Conservation (phyloP, 345 rosid genomes). For the Bretschneidera sinensis region DNA sequence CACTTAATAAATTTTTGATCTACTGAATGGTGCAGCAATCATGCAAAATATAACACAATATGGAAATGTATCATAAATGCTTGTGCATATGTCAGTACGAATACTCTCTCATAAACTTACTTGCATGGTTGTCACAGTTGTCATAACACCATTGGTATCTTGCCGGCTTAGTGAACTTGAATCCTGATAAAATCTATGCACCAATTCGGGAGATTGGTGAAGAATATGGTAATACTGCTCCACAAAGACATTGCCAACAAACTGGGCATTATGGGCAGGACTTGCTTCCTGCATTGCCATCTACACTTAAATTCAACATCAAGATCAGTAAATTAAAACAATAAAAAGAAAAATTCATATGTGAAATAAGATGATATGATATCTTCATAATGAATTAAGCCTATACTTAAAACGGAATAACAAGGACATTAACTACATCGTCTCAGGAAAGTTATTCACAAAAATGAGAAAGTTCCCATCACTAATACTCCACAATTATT, state of each 20-base stretch:
- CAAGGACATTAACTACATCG: too few species aligned
- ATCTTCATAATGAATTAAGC: background rate
- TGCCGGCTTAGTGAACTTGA: constrained; percentile 59
- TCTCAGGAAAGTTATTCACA: background rate
- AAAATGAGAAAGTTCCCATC: too few species aligned
- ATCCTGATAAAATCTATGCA: constrained; percentile 65
- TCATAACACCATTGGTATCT: constrained; percentile 45
- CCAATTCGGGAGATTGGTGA: constrained; percentile 52
- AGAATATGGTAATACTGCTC: constrained; percentile 69
- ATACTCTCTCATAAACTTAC: constrained; percentile 25
- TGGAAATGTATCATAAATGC: too few species aligned
- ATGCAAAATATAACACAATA: too few species aligned
- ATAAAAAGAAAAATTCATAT: too few species aligned
- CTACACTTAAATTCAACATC: constrained; percentile 15
- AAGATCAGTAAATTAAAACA: background rate
- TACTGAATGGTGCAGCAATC: background rate
- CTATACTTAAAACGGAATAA: background rate
- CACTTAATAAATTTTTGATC: too few species aligned
- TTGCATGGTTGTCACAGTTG: constrained; percentile 53
- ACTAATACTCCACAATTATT: too few species aligned
- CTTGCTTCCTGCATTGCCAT: constrained; percentile 58
- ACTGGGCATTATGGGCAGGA: constrained; percentile 37
- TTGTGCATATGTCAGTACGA: too few species aligned
- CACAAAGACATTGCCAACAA: constrained; percentile 67
- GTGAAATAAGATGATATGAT: background rate